Conservation (phyloP, 208 protist genomes). For the Leishmania turanica region DNA sequence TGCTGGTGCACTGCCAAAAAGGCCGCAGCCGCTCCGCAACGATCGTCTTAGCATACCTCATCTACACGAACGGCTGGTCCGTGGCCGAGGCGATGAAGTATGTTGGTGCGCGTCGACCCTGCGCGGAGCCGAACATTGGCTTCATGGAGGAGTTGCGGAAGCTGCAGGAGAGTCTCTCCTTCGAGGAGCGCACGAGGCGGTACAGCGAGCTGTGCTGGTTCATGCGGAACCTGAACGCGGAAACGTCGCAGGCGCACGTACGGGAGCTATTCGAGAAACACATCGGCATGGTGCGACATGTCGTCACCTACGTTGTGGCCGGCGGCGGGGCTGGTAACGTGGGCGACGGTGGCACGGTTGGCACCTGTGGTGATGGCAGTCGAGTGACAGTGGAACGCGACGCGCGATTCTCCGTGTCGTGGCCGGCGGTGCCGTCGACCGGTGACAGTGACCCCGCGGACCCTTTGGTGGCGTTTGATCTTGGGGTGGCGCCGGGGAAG, state of each 20-base stretch:
- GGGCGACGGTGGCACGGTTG: background rate
- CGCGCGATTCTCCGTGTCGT: background rate
- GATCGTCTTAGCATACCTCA: conserved; percentile 86
- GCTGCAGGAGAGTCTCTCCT: conserved; percentile 64
- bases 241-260: conserved; percentile 40
- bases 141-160: conserved; percentile 78
- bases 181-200: conserved; percentile 46
- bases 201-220: conserved; percentile 60
- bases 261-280: conserved; percentile 65
- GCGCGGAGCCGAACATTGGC: conserved; percentile 79
- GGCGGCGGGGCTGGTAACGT: background rate
- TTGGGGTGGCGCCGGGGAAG: no score
- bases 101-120: conserved; percentile 52
- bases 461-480: background rate
- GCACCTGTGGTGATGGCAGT: background rate
- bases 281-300: conserved; percentile 71
- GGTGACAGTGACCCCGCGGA: background rate
- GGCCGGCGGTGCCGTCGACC: background rate
- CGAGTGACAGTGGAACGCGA: background rate
- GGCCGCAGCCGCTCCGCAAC: conserved; percentile 84
- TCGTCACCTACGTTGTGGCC: conserved; percentile 46
- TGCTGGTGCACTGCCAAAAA: conserved; percentile 89
- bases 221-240: conserved; percentile 46
- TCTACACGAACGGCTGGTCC: conserved; percentile 82
- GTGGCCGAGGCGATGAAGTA: conserved; percentile 84